Conservation (phyloP, 495 filamentous ascomycete species). For the Friedmanniomyces simplex region DNA sequence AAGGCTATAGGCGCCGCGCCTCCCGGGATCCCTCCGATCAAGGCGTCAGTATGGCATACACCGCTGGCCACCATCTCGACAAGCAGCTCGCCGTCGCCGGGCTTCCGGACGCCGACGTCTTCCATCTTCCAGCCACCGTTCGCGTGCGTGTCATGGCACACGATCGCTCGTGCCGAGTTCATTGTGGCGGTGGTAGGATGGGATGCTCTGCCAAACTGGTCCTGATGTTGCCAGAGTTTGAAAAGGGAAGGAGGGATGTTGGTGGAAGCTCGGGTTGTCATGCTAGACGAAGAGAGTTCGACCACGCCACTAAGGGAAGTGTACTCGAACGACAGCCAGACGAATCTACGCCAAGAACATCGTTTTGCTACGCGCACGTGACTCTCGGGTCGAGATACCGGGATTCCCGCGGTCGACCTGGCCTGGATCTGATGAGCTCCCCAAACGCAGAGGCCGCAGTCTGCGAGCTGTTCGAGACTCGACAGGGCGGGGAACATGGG, state of each 20-base stretch:
- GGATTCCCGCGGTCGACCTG: too few relatives aligned
- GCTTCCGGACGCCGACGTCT: slow-evolving; percentile 18
- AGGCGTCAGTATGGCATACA: slow-evolving; percentile 21
- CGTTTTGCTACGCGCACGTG: too few relatives aligned
- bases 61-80: slow-evolving; percentile 25
- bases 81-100: slow-evolving; percentile 23
- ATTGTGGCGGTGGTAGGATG: not conserved
- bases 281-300: too few relatives aligned
- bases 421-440: too few relatives aligned
- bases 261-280: slow-evolving; percentile 5
- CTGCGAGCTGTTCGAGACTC: too few relatives aligned
- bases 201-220: not conserved
- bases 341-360: too few relatives aligned
- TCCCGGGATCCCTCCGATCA: slow-evolving; percentile 16
- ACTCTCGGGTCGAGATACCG: too few relatives aligned
- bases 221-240: slow-evolving; percentile 5
- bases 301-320: too few relatives aligned
- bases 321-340: too few relatives aligned
- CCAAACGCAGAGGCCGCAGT: too few relatives aligned
- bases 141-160: slow-evolving; percentile 22
- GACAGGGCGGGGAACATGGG: too few relatives aligned
- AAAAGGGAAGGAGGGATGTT: slow-evolving; percentile 8
- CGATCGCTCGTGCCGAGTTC: slow-evolving; percentile 19
- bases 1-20: slow-evolving; percentile 15
- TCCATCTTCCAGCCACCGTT: slow-evolving; percentile 27